These are phyloP conservation scores for Angophora floribunda DNA, from an alignment of 345 rosid genomes.

Conservation along the genomic window DNA sequence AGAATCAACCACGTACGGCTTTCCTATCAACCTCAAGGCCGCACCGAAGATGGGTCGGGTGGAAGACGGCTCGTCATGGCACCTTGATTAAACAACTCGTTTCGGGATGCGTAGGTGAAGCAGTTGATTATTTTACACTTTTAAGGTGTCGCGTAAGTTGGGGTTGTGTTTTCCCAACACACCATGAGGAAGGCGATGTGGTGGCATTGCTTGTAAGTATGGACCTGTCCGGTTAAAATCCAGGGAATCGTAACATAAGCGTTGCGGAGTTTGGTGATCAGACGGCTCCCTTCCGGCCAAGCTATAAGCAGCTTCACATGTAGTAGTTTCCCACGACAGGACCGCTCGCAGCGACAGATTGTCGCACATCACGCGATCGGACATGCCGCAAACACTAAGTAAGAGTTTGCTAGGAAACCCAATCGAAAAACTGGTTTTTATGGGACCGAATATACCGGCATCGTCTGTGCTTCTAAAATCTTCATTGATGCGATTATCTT, in stretches of 20 bases:
- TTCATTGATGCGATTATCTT: not conserved
- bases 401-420: not conserved
- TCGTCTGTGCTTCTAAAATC: not conserved
- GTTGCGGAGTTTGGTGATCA: constrained; percentile 6
- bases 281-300: not conserved
- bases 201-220: constrained; percentile 13
- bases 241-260: not conserved
- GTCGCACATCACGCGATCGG: not conserved
- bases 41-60: not conserved
- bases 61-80: not conserved
- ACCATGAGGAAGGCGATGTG: not conserved
- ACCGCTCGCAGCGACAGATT: not conserved
- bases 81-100: not conserved
- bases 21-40: not conserved
- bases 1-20: constrained; percentile 1
- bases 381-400: not conserved
- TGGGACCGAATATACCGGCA: not conserved
- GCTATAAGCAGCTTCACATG: not conserved
- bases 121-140: not conserved
- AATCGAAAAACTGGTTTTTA: not conserved
- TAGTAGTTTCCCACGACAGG: not conserved
- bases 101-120: not conserved
- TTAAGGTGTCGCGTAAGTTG: constrained; percentile 1
- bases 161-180: not conserved
- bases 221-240: constrained; percentile 8